Conservation (phyloP, 2,329 filamentous ascomycete genomes). For the Didymellaceae sp. region DNA sequence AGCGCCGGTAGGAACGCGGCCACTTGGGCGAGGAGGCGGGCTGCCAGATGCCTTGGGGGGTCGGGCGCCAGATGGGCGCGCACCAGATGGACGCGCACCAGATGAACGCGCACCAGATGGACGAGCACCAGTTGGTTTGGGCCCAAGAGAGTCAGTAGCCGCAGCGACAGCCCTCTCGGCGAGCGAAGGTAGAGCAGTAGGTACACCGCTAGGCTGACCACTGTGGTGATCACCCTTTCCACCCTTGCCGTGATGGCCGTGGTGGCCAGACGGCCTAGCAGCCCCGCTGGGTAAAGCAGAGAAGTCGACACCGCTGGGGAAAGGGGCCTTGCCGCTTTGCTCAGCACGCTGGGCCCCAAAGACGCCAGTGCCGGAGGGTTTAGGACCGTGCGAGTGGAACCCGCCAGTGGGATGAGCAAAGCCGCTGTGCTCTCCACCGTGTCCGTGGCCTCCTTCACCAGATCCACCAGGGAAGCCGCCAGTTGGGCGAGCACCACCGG, state of each 20-base stretch:
- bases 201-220: not conserved
- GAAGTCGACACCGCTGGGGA: slow-evolving; percentile 2
- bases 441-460: not conserved
- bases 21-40: slow-evolving; percentile 1
- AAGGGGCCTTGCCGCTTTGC: slow-evolving; percentile 5
- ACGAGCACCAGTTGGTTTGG: slow-evolving; percentile 4
- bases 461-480: slow-evolving; percentile 1
- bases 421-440: slow-evolving; percentile 7
- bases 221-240: not conserved
- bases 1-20: not conserved
- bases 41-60: not conserved
- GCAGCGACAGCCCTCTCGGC: not conserved
- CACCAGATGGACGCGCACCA: not conserved
- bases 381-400: not conserved
- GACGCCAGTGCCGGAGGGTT: not conserved
- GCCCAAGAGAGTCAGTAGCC: not conserved
- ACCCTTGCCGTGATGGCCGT: slow-evolving; percentile 4
- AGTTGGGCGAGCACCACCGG: slow-evolving; percentile 6
- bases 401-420: slow-evolving; percentile 8
- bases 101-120: not conserved
- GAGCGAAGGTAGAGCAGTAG: not conserved
- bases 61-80: not conserved
- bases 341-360: slow-evolving; percentile 1
- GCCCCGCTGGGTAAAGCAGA: slow-evolving; percentile 9
- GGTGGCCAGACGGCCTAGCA: slow-evolving; percentile 7